Evolutionary conservation across 768 basidiomycete genomes (phyloP).

Genomic region (Megacollybia marginata): DNA sequence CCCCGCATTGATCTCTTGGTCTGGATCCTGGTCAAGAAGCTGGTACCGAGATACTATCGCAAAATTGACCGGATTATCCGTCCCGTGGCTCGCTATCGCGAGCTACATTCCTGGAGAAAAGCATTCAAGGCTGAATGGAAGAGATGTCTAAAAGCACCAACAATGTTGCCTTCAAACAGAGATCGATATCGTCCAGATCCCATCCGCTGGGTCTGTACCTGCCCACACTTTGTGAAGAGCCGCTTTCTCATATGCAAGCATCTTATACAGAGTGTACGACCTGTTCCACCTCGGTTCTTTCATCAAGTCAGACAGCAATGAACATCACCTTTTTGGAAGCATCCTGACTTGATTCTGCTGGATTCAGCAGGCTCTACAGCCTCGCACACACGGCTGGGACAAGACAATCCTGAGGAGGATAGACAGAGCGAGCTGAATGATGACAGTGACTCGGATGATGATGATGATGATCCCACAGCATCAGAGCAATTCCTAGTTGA

Average conservation of each 20-base stretch:
- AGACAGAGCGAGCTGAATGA: too few species aligned
- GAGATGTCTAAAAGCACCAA: slow-evolving; percentile 8
- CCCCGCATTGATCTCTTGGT: slow-evolving; percentile 23
- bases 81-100: slow-evolving; percentile 15
- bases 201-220: slow-evolving; percentile 14
- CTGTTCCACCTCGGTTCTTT: slow-evolving; percentile 16
- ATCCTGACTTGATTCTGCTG: slow-evolving; percentile 6
- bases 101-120: slow-evolving; percentile 16
- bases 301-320: slow-evolving; percentile 9
- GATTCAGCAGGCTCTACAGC: slow-evolving; percentile 1
- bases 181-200: slow-evolving; percentile 13
- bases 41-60: slow-evolving; percentile 19
- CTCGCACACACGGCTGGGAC: background rate
- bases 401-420: slow-evolving; percentile 6
- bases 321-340: slow-evolving; percentile 16
- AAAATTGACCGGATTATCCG: slow-evolving; percentile 12
- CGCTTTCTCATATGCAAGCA: slow-evolving; percentile 22
- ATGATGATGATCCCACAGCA: background rate
- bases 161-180: slow-evolving; percentile 16
- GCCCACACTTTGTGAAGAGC: slow-evolving; percentile 13
- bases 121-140: slow-evolving; percentile 18
- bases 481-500: too few species aligned
- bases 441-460: slow-evolving; percentile 5
- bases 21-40: slow-evolving; percentile 23
- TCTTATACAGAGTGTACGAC: slow-evolving; percentile 12